Evolutionary conservation across 805 yeast genomes (phyloP).

Genomic region (Torulaspora franciscae): DNA sequence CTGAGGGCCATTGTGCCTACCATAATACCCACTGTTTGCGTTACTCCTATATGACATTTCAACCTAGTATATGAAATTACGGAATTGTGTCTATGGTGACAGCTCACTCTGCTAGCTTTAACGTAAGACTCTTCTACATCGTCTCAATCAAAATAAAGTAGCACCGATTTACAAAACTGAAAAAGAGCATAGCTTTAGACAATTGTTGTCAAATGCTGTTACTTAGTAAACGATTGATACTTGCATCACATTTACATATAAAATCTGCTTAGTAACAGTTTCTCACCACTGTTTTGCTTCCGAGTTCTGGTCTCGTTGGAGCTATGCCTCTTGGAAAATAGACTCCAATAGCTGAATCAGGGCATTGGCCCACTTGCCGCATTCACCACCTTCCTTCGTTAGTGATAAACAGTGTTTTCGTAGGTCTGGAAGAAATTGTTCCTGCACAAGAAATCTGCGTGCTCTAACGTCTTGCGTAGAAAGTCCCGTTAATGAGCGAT

Average conservation of each 20-base stretch:
- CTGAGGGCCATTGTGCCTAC: slow-evolving; percentile 1
- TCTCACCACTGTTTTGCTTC: no score
- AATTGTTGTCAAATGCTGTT: no score
- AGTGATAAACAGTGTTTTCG: slow-evolving; percentile 45
- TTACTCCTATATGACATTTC: slow-evolving; percentile 11
- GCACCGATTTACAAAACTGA: no score
- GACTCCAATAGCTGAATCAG: slow-evolving; percentile 20
- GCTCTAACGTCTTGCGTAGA: slow-evolving; percentile 26
- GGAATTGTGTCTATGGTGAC: no score
- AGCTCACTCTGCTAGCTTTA: no score
- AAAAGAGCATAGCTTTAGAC: no score
- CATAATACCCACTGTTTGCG: slow-evolving; percentile 4
- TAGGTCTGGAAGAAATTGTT: slow-evolving; percentile 48
- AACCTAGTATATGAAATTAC: no score
- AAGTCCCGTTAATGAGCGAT: slow-evolving; percentile 6
- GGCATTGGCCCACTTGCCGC: slow-evolving; percentile 48
- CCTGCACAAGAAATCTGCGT: slow-evolving; percentile 41
- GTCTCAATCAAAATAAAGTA: no score
- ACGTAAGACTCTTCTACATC: no score
- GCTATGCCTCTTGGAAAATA: background rate
- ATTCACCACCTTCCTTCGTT: slow-evolving; percentile 68
- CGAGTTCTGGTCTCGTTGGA: background rate
- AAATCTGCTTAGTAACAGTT: no score
- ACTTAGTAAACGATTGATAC: no score
- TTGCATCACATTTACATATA: no score